Percentiles rank a stretch among this genome's conserved stretches.
Conservation (phyloP, 179 eudicot species). For the Heliamphora pulchella region DNA sequence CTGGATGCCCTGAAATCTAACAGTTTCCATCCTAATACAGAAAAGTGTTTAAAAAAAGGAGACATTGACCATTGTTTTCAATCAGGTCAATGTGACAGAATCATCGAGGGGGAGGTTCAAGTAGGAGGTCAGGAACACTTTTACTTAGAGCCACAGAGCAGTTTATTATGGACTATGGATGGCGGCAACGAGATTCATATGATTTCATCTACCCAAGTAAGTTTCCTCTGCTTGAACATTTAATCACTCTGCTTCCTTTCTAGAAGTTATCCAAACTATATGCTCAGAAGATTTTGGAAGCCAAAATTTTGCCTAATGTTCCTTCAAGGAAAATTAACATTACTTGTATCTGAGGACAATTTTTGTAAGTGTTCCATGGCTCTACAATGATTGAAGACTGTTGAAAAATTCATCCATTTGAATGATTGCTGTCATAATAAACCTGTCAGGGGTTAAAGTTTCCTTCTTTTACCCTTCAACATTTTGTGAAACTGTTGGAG, state of each 20-base stretch:
- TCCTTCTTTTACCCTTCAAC: not conserved
- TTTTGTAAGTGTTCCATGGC: not conserved
- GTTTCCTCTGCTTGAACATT: conserved; percentile 17
- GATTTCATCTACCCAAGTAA: conserved; percentile 98
- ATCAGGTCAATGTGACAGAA: conserved; percentile 71
- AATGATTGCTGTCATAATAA: not conserved
- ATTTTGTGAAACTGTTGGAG: too few relatives aligned
- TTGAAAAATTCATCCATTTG: not conserved
- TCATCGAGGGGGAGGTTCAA: conserved; percentile 86
- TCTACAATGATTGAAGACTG: not conserved
- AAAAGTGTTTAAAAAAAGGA: conserved; percentile 59
- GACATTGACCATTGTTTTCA: conserved; percentile 75
- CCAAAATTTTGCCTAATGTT: not conserved
- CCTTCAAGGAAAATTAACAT: not conserved
- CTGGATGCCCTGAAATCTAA: conserved; percentile 58
- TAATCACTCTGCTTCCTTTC: not conserved
- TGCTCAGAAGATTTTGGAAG: not conserved
- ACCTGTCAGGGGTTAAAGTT: not conserved
- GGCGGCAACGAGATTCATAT: conserved; percentile 95
- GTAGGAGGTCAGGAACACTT: conserved; percentile 98
- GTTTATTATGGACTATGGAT: conserved; percentile 81
- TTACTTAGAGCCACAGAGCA: conserved; percentile 83
- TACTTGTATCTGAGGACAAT: not conserved
- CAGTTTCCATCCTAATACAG: conserved; percentile 79
- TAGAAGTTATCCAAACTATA: too few relatives aligned